Base-by-base conservation (phyloP, 495 filamentous ascomycete species). In the Aspergillus conjunctus region DNA sequence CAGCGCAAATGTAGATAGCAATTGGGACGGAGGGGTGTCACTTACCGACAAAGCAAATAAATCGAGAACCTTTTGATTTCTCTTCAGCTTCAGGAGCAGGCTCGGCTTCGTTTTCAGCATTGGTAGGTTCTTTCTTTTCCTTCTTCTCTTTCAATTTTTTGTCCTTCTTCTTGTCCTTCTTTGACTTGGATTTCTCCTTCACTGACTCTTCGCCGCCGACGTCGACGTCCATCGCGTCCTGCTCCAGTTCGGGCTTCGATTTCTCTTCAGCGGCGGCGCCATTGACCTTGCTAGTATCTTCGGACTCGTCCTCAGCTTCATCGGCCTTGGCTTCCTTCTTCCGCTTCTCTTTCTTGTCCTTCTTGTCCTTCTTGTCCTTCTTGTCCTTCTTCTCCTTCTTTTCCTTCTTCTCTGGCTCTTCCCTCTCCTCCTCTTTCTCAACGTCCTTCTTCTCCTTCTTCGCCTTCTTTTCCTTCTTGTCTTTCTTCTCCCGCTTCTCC, bases 1-100 rank as follows among this genome's bases (percentile, higher is more conserved):
- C 26, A n/a, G n/a, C n/a, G n/a, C n/a, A n/a, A n/a, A n/a, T n/a
- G n/a, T n/a, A n/a, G n/a, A n/a, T n/a, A n/a, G n/a, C n/a, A n/a
- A n/a, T n/a, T n/a, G n/a, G n/a, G n/a, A n/a, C n/a, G n/a, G n/a
- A n/a, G n/a, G n/a, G n/a, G n/a, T n/a, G n/a, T n/a, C n/a, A 69
- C 67, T 51, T 76, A 88, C 89, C 89, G 59, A 96, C 83, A 77
- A 97, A 96, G 71, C 87, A 85, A 60, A 95, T 93, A 79, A 95
- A 95, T 59, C 91, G 84, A 22, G 78, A 66, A 18, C 74, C 69
- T 68, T 87, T 87, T 64, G 71, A 68, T 56, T 57, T 46, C 54
- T 75, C 65, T 12, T 71, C 63, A 7, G 60, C 45, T 43, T 51
- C 49, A 18, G 51, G 8, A 56, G 60, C 63, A 32, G 56, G 30